Percentiles rank a stretch among this genome's conserved stretches.
These are phyloP conservation scores for Beauveria sp. DNA, from an alignment of 2,329 filamentous ascomycete species.

Conservation along the genomic window DNA sequence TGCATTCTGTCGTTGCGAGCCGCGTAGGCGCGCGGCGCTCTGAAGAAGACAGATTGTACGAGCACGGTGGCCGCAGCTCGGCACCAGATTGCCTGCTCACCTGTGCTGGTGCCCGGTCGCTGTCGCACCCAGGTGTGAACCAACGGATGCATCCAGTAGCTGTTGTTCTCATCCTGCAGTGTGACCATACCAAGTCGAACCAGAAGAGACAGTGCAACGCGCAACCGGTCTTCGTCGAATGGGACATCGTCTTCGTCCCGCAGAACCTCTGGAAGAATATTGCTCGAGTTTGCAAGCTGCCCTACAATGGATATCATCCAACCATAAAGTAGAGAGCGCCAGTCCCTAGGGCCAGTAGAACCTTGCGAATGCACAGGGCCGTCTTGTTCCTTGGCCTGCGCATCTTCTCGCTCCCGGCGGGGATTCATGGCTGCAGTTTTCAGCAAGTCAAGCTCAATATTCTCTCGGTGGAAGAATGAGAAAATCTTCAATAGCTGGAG, in stretches of 20 bases:
- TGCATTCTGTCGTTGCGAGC: not conserved
- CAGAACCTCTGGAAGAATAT: slow-evolving; percentile 2
- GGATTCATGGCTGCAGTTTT: slow-evolving; percentile 4
- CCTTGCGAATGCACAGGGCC: not conserved
- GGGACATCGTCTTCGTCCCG: not conserved
- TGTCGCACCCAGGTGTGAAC: slow-evolving; percentile 1
- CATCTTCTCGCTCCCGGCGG: not conserved
- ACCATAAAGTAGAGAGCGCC: not conserved
- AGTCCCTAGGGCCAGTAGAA: not conserved
- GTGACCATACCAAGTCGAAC: not conserved
- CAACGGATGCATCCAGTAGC: slow-evolving; percentile 5
- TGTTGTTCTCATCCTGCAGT: slow-evolving; percentile 1
- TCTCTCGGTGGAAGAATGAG: slow-evolving; percentile 10
- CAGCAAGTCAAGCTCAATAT: slow-evolving; percentile 1
- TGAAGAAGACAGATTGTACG: not conserved
- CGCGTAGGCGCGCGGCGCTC: not conserved
- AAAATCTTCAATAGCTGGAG: slow-evolving; percentile 8
- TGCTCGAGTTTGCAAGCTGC: not conserved
- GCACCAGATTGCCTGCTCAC: slow-evolving; percentile 3
- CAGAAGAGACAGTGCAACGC: not conserved
- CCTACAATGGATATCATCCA: not conserved
- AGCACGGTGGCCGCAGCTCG: not conserved
- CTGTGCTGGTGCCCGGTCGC: slow-evolving; percentile 3
- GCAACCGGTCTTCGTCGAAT: slow-evolving; percentile 2
- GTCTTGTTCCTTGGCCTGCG: not conserved